These are phyloP conservation scores for Geotrichum australiense DNA, from an alignment of 1,139 yeast species.

Conservation along the genomic window DNA sequence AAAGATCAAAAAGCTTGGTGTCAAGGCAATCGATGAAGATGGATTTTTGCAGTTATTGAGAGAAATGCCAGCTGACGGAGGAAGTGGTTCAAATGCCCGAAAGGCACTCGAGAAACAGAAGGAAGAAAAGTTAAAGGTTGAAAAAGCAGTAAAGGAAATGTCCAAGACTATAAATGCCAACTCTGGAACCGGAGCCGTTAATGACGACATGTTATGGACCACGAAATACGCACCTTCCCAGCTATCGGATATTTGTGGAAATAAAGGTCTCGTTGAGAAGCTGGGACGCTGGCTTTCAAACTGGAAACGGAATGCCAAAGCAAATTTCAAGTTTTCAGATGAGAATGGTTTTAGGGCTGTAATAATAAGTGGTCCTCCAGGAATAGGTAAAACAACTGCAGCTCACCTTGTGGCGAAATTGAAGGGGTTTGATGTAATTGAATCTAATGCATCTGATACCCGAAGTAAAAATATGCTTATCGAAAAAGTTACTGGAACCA, in stretches of 20 bases:
- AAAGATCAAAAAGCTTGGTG: conserved; percentile 62
- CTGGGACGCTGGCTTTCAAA: conserved; percentile 66
- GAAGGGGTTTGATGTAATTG: conserved; percentile 74
- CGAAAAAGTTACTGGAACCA: conserved; percentile 58
- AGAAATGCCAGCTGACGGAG: conserved; percentile 91
- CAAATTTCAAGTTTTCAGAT: conserved; percentile 51
- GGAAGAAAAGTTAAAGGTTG: conserved; percentile 51
- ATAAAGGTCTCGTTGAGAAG: conserved; percentile 64
- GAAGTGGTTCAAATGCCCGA: conserved; percentile 68
- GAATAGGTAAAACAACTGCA: conserved; percentile 92
- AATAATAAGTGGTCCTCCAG: conserved; percentile 88
- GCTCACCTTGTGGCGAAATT: conserved; percentile 81
- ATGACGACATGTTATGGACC: conserved; percentile 60
- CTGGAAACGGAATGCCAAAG: conserved; percentile 59
- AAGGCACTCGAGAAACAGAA: conserved; percentile 64
- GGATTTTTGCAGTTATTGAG: conserved; percentile 71
- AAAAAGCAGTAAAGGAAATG: conserved; percentile 44
- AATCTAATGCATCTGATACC: conserved; percentile 90
- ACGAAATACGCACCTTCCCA: conserved; percentile 82
- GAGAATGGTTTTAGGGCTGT: conserved; percentile 68
- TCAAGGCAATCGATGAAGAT: conserved; percentile 79
- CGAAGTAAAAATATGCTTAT: conserved; percentile 74
- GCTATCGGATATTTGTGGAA: conserved; percentile 79
- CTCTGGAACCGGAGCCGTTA: conserved; percentile 18
- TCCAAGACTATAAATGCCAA: conserved; percentile 27